Conservation (phyloP, 2,329 filamentous ascomycete species). For the Paramyrothecium sp. region DNA sequence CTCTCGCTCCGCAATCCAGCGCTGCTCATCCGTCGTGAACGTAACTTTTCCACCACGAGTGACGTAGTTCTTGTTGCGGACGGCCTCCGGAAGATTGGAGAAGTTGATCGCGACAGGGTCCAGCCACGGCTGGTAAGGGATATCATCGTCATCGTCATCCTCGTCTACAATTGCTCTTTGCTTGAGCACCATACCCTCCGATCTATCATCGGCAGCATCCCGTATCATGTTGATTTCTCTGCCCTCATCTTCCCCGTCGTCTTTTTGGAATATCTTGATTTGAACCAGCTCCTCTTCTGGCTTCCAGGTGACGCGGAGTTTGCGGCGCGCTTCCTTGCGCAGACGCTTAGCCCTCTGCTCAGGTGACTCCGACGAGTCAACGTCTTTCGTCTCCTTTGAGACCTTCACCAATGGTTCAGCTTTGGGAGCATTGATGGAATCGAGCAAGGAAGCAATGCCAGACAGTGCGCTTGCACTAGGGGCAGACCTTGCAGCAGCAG, state of each 20-base stretch:
- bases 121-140: slow-evolving; percentile 52
- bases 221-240: slow-evolving; percentile 66
- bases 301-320: slow-evolving; percentile 70
- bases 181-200: slow-evolving; percentile 69
- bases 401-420: slow-evolving; percentile 39
- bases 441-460: slow-evolving; percentile 53
- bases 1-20: slow-evolving; percentile 55
- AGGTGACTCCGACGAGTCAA: slow-evolving; percentile 60
- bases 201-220: slow-evolving; percentile 70
- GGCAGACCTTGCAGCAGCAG: slow-evolving; percentile 22
- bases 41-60: slow-evolving; percentile 52
- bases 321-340: slow-evolving; percentile 69
- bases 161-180: slow-evolving; percentile 45
- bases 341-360: slow-evolving; percentile 67
- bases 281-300: slow-evolving; percentile 65
- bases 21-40: slow-evolving; percentile 55
- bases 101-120: slow-evolving; percentile 48
- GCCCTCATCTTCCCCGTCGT: slow-evolving; percentile 68
- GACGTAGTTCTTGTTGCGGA: slow-evolving; percentile 46
- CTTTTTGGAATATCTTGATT: slow-evolving; percentile 69
- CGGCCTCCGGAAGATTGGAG: slow-evolving; percentile 41
- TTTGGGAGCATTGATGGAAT: slow-evolving; percentile 45
- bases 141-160: slow-evolving; percentile 59
- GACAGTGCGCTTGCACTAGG: slow-evolving; percentile 38
- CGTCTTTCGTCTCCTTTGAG: slow-evolving; percentile 47